Conservation (phyloP, 2,329 filamentous ascomycete species). For the Colletotrichum cereale region DNA sequence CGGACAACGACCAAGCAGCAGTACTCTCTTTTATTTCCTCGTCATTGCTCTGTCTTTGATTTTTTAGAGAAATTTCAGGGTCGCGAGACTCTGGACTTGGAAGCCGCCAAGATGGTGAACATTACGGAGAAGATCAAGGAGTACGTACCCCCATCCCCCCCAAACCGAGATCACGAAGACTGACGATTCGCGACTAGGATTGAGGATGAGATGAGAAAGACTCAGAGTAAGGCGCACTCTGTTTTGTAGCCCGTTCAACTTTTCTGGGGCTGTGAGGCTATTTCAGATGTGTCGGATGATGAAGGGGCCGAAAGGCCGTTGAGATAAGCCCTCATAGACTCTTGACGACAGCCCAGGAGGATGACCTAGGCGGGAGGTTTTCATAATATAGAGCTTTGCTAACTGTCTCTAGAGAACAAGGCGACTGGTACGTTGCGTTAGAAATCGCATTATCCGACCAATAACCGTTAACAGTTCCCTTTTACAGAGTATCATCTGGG, state of each 20-base stretch:
- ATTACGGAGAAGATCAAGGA: constrained; percentile 99
- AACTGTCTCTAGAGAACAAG: constrained; percentile 84
- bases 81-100: constrained; percentile 38
- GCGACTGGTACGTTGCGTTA: constrained; percentile 81
- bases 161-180: constrained; percentile 10
- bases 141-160: constrained; percentile 63
- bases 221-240: constrained; percentile 80
- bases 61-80: constrained; percentile 10
- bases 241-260: rapidly evolving
- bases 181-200: constrained; percentile 73
- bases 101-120: constrained; percentile 84
- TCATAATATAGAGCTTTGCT: constrained; percentile 41
- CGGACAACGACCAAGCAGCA: constrained; percentile 23
- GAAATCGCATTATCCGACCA: background rate
- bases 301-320: too few species aligned
- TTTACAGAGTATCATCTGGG: constrained; percentile 93
- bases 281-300: background rate
- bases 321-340: background rate
- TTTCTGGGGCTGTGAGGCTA: background rate
- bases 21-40: background rate
- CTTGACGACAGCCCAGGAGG: background rate
- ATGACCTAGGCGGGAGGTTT: background rate
- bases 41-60: constrained; percentile 8
- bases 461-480: constrained; percentile 23
- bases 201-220: constrained; percentile 99